Conservation (phyloP, 305 asterid genomes). For the Solanum hybrid region DNA sequence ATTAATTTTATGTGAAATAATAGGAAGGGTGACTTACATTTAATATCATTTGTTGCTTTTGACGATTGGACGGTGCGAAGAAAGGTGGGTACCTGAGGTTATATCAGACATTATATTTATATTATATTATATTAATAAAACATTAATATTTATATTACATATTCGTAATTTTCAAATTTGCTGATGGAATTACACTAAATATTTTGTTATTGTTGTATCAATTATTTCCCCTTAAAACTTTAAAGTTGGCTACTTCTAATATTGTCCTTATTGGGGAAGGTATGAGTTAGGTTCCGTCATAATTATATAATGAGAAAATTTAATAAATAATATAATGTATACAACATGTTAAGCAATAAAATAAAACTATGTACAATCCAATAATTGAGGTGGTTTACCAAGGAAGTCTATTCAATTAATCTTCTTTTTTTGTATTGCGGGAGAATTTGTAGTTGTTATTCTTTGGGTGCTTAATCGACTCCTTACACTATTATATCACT, state of each 20-base stretch:
- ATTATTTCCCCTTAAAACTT: not conserved
- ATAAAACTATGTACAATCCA: not conserved
- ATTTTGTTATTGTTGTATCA: not conserved
- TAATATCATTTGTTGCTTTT: conserved; percentile 73
- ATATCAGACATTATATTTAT: no score
- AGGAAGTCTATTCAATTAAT: not conserved
- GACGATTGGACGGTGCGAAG: conserved; percentile 54
- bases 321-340: no score
- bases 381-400: not conserved
- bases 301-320: not conserved
- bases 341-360: not conserved
- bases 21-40: conserved; percentile 23
- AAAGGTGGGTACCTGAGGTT: conserved; percentile 67
- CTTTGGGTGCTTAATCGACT: not conserved
- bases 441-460: no score
- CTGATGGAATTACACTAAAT: not conserved
- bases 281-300: not conserved
- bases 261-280: not conserved
- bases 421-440: not conserved
- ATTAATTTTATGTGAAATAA: not conserved
- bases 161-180: no score
- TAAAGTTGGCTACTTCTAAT: not conserved
- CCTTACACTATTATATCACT: not conserved
- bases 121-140: not conserved
- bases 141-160: not conserved